These are phyloP conservation scores for Tricholoma saponaceum DNA, from an alignment of 768 basidiomycete species.

Conservation along the genomic window DNA sequence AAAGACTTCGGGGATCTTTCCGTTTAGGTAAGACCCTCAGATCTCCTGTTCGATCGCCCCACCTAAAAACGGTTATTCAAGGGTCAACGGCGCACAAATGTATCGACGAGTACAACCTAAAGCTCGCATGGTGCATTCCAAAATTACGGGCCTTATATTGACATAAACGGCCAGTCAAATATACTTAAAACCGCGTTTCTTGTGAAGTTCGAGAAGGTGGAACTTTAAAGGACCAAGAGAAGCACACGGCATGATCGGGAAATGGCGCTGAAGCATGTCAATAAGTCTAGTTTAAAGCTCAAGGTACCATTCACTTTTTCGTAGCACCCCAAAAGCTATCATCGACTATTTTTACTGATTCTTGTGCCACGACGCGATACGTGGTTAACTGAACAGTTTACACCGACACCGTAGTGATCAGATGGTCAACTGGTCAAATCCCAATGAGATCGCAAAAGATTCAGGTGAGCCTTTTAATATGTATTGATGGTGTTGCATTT, in stretches of 20 bases:
- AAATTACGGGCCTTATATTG: neutral
- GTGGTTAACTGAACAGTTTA: no score
- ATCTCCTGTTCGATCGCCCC: neutral
- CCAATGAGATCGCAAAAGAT: constrained; percentile 39
- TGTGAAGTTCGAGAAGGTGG: constrained; percentile 10
- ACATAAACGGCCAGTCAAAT: neutral
- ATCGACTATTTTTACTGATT: no score
- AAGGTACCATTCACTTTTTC: neutral
- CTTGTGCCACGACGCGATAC: neutral
- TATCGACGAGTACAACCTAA: neutral
- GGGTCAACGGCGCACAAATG: neutral
- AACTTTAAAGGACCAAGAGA: constrained; percentile 12
- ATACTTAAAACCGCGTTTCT: constrained; percentile 3
- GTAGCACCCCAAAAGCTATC: neutral
- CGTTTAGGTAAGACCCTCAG: neutral
- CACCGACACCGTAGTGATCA: neutral
- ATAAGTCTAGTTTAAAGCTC: constrained; percentile 10
- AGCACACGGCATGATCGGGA: constrained; percentile 22
- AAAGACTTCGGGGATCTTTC: neutral
- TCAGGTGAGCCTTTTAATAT: constrained; percentile 23
- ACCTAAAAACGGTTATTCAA: neutral
- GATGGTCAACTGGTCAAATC: constrained; percentile 47
- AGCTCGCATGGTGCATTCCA: neutral
- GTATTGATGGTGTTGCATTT: neutral
- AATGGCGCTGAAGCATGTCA: constrained; percentile 4